Percentiles rank a stretch among this genome's conserved stretches.
phyloP scores from a whole-genome alignment of 2,329 filamentous ascomycete species.

The Dryadomyces quercus-mongolicae region DNA sequence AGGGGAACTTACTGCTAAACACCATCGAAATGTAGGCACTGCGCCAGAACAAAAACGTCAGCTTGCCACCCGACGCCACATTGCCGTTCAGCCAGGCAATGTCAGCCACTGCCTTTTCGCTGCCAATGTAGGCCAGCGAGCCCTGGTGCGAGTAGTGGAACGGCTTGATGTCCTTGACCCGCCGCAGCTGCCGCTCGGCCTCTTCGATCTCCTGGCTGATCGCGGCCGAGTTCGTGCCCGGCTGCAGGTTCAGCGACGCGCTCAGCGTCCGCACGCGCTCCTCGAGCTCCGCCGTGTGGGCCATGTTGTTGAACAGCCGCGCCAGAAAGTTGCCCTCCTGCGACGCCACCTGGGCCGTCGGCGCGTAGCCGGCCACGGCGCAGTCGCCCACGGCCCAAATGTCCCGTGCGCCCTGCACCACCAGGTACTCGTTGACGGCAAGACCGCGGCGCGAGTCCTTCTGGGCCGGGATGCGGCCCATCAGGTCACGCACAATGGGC shows the following conservation, averaged over 20 bases:
- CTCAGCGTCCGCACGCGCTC: slow-evolving; percentile 58
- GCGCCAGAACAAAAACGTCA: slow-evolving; percentile 98
- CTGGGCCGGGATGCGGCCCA: slow-evolving; percentile 84
- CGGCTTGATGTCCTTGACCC: slow-evolving; percentile 89
- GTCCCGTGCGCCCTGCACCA: slow-evolving; percentile 92
- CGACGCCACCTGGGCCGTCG: slow-evolving; percentile 89
- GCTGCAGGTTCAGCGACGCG: slow-evolving; percentile 45
- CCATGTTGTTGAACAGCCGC: slow-evolving; percentile 97
- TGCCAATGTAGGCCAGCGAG: slow-evolving; percentile 92
- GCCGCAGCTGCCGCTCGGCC: slow-evolving; percentile 73
- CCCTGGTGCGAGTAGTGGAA: slow-evolving; percentile 99
- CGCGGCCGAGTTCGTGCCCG: slow-evolving; percentile 55
- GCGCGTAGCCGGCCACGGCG: slow-evolving; percentile 92
- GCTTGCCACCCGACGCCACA: slow-evolving; percentile 79
- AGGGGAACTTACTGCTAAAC: slow-evolving; percentile 77
- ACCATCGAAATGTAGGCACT: slow-evolving; percentile 99
- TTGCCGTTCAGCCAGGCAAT: slow-evolving; percentile 97
- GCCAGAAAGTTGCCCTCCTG: slow-evolving; percentile 95
- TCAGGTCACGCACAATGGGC: slow-evolving; percentile 80
- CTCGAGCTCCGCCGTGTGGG: slow-evolving; percentile 81
- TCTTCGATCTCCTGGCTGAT: slow-evolving; percentile 65
- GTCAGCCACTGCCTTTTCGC: slow-evolving; percentile 91
- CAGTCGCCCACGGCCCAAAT: slow-evolving; percentile 98
- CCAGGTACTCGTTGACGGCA: slow-evolving; percentile 95
- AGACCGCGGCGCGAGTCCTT: slow-evolving; percentile 91